Base-by-base conservation (phyloP, 768 basidiomycete genomes). In the Leccinum variicolor region DNA sequence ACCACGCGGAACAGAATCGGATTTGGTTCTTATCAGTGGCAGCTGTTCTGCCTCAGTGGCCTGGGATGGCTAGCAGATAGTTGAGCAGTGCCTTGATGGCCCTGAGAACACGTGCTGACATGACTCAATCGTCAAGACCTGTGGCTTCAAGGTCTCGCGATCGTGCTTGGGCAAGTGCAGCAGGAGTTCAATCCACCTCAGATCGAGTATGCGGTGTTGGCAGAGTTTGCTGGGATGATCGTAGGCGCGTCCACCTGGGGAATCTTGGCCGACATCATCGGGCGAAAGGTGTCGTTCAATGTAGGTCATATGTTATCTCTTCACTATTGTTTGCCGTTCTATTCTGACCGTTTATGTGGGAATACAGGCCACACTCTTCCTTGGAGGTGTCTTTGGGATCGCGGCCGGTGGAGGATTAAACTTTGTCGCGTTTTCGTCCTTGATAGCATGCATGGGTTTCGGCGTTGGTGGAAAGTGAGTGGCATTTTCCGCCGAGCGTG, bases 391-490 rank as follows among this genome's bases (percentile, higher is more conserved):
- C 3, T 84, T 84, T 63, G 83, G 82, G 8, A 75, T 80, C 51
- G 75, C 81, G 4, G 74, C 80, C 7, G 81, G 78, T 36, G 79
- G 74, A 15, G 74, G 78, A 15, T 68, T 75, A 3, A 78, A 76
- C 60, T 82, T 82, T 58, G 71, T 75, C 33, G 64, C 77, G 1
- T 79, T 82, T 61, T 78, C 75, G 25, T 73, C 79, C 21, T 65
- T 82, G 52, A 69, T 75, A 17, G 79, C 78, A 11, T 80, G 77
- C 59, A 64, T 79, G 60, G 80, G 79, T 25, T 79, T 82, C 53
- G 81, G 81, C 26, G 64, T 81, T 10, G 80, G 81, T 52, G 81
- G 83, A 65, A 79, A 83, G 78, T 76, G 64, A 56, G 82, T 66
- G 49, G 64, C 62, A 56, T 39, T 33, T 50, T 19, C 1, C 34